Percentiles rank a stretch among this genome's conserved stretches.
These are phyloP conservation scores for Aspergillus panamensis DNA, from an alignment of 495 filamentous ascomycete species.

Conservation along the genomic window DNA sequence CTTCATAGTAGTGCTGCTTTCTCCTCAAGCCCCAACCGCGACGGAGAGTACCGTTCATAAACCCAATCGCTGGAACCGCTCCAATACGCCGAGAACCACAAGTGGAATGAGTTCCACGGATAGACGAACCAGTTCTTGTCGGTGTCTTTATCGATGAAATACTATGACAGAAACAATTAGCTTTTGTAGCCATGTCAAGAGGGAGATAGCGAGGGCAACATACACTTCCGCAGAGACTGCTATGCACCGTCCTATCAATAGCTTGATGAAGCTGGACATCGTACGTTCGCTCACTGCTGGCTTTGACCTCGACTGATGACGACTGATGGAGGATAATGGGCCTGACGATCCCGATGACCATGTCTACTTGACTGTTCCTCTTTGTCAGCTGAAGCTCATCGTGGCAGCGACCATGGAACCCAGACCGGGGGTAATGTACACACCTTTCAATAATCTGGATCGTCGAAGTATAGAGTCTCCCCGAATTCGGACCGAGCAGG, in stretches of 20 bases:
- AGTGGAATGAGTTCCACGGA: constrained; percentile 18
- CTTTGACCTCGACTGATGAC: constrained; percentile 9
- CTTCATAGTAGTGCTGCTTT: too few relatives aligned
- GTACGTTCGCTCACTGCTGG: constrained; percentile 5
- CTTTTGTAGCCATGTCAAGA: not conserved
- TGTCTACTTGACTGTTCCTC: constrained; percentile 7
- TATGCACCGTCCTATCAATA: constrained; percentile 14
- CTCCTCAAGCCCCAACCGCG: too few relatives aligned
- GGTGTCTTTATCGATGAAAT: constrained; percentile 13
- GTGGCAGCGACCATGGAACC: constrained; percentile 31
- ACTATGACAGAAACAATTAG: constrained; percentile 5
- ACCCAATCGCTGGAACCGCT: constrained; percentile 5
- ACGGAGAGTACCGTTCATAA: not conserved
- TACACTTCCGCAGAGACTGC: constrained; percentile 14
- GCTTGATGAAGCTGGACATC: constrained; percentile 8
- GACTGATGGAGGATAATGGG: constrained; percentile 4
- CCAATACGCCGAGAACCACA: constrained; percentile 15
- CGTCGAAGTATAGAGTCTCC: constrained; percentile 21
- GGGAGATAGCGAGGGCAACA: not conserved
- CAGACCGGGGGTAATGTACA: not conserved
- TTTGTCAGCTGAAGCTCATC: not conserved
- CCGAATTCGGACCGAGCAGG: constrained; percentile 27
- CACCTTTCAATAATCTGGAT: constrained; percentile 49
- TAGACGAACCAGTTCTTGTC: constrained; percentile 21
- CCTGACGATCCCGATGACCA: constrained; percentile 11